phyloP scores from a whole-genome alignment of 306 rosid genomes.

The Cucurbita ficifolia region DNA sequence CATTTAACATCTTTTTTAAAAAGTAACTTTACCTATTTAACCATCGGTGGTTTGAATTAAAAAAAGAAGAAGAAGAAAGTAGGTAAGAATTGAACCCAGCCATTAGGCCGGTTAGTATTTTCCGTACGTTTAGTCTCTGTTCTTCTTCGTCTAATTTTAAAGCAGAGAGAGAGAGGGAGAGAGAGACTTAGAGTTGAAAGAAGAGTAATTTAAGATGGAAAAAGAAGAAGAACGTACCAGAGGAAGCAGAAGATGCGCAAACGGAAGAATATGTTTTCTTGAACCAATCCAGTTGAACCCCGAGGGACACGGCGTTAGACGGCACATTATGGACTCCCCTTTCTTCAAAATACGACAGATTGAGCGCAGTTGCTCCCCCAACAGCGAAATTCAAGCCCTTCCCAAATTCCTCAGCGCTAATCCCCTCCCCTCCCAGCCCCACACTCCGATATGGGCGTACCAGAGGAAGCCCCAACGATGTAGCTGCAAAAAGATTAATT shows the following conservation, averaged over 20 bases:
- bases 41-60: too few species aligned
- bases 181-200: too few species aligned
- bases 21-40: too few species aligned
- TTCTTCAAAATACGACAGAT: conserved; percentile 14
- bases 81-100: too few species aligned
- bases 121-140: too few species aligned
- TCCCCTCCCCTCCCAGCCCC: conserved; percentile 1
- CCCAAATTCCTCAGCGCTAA: background rate
- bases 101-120: too few species aligned
- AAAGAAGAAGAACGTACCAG: conserved; percentile 10
- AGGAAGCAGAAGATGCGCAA: conserved; percentile 19
- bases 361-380: conserved; percentile 44
- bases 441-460: conserved; percentile 26
- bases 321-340: background rate
- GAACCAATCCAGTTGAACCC: conserved; percentile 34
- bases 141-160: too few species aligned
- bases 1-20: too few species aligned
- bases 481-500: conserved; percentile 16
- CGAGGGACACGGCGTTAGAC: conserved; percentile 12
- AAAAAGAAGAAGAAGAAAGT: too few species aligned
- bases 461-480: conserved; percentile 24
- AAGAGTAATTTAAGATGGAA: too few species aligned
- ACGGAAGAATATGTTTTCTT: conserved; percentile 15
- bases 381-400: conserved; percentile 45
- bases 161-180: too few species aligned